A percentile compares a stretch with the other conserved stretches of the same genome.
Conservation (phyloP, 2,329 filamentous ascomycete species). For the Ophiostoma perfectum region DNA sequence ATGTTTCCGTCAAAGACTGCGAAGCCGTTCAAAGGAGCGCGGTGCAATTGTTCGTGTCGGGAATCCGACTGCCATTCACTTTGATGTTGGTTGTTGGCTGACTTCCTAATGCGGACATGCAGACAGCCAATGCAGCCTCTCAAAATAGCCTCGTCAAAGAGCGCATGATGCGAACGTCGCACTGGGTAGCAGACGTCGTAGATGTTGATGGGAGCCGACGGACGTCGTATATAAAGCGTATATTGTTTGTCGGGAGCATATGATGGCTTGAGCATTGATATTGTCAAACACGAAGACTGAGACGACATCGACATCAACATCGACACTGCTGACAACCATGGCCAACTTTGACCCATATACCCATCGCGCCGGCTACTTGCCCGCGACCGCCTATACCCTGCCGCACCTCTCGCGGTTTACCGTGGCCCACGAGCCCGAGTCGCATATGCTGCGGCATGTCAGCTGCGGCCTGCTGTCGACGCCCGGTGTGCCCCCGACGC, state of each 20-base stretch:
- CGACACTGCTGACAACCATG: not conserved
- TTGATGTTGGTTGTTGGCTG: not conserved
- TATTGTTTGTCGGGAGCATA: no score
- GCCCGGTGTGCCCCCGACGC: slow-evolving; percentile 45
- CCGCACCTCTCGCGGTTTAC: slow-evolving; percentile 40
- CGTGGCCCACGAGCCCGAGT: slow-evolving; percentile 32
- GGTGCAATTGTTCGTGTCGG: no score
- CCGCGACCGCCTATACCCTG: slow-evolving; percentile 38
- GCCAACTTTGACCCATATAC: slow-evolving; percentile 21
- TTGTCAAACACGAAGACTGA: not conserved
- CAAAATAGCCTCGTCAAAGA: not conserved
- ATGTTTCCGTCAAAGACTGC: not conserved
- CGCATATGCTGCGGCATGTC: slow-evolving; percentile 41
- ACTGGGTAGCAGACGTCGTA: not conserved
- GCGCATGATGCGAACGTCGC: no score
- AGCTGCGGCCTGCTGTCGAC: slow-evolving; percentile 57
- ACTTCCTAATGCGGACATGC: not conserved
- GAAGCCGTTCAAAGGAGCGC: not conserved
- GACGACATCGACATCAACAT: not conserved
- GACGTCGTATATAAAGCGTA: no score
- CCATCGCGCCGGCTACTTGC: slow-evolving; percentile 29
- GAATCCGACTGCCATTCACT: not conserved
- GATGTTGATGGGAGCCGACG: not conserved
- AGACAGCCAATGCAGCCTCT: not conserved
- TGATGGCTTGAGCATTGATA: not conserved